These are phyloP conservation scores for Fusarium stilboides DNA, from an alignment of 2,329 filamentous ascomycete genomes.

Conservation along the genomic window DNA sequence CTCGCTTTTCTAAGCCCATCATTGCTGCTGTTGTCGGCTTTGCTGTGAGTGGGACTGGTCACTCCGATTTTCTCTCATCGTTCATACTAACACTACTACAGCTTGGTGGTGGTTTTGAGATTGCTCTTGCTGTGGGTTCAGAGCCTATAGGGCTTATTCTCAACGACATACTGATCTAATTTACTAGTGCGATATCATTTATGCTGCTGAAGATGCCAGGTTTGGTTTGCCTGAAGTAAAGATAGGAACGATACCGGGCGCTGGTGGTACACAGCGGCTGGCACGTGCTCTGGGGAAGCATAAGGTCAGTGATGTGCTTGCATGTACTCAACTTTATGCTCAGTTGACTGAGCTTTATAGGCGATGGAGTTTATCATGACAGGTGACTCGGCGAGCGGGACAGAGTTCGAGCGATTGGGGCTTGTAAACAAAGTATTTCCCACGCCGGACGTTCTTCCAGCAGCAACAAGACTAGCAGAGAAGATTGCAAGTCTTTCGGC, in stretches of 20 bases:
- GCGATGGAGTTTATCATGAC: constrained; percentile 41
- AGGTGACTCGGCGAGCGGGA: constrained; percentile 34
- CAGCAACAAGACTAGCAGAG: constrained; percentile 25
- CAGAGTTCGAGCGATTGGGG: constrained; percentile 34
- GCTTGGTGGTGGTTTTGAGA: constrained; percentile 41
- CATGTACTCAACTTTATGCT: neutral
- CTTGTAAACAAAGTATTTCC: constrained; percentile 39
- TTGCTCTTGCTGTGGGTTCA: constrained; percentile 38
- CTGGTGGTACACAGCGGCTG: constrained; percentile 54
- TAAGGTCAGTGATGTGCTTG: constrained; percentile 43
- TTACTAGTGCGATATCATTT: constrained; percentile 54
- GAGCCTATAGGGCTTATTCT: fast-evolving
- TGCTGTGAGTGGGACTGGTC: constrained; percentile 5
- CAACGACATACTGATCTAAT: neutral
- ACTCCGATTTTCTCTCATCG: fast-evolving
- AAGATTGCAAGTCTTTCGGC: constrained; percentile 32
- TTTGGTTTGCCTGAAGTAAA: constrained; percentile 56
- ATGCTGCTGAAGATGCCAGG: constrained; percentile 50
- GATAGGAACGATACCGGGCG: constrained; percentile 54
- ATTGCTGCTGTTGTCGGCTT: constrained; percentile 40
- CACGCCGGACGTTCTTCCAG: constrained; percentile 21
- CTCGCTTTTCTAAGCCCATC: constrained; percentile 30
- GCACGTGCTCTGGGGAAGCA: constrained; percentile 53
- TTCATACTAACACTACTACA: constrained; percentile 2
- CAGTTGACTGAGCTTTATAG: neutral